Percentiles rank a stretch among this genome's conserved stretches.
Conservation (phyloP, 306 rosid species). For the Arachis stenosperma region DNA sequence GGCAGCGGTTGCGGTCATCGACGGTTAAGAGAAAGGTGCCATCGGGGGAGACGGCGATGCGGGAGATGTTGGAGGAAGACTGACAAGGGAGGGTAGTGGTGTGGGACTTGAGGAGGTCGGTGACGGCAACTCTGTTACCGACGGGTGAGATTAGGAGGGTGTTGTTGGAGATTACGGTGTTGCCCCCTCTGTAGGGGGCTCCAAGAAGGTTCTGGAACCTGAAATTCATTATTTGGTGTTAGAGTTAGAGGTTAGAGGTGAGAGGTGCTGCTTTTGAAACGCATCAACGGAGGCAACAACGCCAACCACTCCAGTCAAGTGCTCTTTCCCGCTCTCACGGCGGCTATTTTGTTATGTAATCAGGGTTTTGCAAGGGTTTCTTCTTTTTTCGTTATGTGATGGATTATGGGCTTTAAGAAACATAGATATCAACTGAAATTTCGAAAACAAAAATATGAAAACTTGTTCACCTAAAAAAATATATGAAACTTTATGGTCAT, state of each 20-base stretch:
- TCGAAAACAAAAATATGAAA: too few relatives aligned
- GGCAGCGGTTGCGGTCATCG: conserved; percentile 79
- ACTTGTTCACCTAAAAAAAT: too few relatives aligned
- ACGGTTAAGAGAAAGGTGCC: conserved; percentile 75
- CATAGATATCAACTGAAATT: too few relatives aligned
- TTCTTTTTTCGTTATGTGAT: too few relatives aligned
- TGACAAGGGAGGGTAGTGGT: conserved; percentile 75
- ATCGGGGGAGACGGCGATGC: conserved; percentile 81
- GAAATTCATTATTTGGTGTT: conserved; percentile 63
- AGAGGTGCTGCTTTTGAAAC: neutral
- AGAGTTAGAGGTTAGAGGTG: neutral
- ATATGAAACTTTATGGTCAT: too few relatives aligned
- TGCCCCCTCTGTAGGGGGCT: conserved; percentile 96
- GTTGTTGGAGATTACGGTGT: conserved; percentile 64
- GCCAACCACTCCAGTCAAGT: too few relatives aligned
- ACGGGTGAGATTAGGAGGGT: conserved; percentile 78
- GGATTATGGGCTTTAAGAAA: too few relatives aligned
- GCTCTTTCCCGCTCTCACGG: too few relatives aligned
- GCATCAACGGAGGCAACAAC: too few relatives aligned
- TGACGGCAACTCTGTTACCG: conserved; percentile 80
- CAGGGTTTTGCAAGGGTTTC: too few relatives aligned
- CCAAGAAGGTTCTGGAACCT: conserved; percentile 90
- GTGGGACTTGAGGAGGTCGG: conserved; percentile 77
- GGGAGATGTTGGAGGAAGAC: conserved; percentile 75
- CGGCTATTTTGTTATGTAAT: too few relatives aligned